A percentile compares a stretch with the other conserved stretches of the same genome.
Conservation (phyloP, 2,329 filamentous ascomycete species). For the Thermothelomyces thermophilus region DNA sequence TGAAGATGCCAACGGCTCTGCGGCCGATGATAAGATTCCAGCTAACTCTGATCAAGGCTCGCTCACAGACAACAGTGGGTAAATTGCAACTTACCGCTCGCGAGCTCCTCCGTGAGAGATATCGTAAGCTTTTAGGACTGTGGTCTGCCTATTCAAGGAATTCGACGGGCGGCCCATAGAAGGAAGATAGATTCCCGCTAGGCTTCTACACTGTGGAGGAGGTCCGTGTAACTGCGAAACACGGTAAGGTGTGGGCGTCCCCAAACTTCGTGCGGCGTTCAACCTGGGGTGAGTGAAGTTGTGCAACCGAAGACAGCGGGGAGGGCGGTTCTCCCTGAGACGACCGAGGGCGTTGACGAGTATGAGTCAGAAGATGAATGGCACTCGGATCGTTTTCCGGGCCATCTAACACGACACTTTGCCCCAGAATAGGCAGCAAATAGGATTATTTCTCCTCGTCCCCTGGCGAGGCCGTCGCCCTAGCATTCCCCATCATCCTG, state of each 20-base stretch:
- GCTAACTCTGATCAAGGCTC: no score
- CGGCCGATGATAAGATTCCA: no score
- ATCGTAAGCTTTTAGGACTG: no score
- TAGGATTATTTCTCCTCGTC: slow-evolving; percentile 9
- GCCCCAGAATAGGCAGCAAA: slow-evolving; percentile 16
- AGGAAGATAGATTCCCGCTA: neutral
- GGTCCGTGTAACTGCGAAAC: no score
- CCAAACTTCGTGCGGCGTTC: neutral
- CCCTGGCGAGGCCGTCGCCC: slow-evolving; percentile 7
- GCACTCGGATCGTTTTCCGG: slow-evolving; percentile 4
- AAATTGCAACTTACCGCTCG: no score
- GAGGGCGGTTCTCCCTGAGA: slow-evolving; percentile 7
- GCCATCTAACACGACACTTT: slow-evolving; percentile 13
- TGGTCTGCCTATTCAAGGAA: no score
- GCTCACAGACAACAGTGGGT: no score
- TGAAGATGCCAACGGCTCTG: no score
- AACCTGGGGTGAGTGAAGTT: neutral
- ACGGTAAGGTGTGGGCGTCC: no score
- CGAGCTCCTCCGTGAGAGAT: no score
- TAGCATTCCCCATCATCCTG: slow-evolving; percentile 10
- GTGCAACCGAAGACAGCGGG: slow-evolving; percentile 6
- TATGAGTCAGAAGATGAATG: slow-evolving; percentile 15
- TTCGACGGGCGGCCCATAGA: no score
- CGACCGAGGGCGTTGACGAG: slow-evolving; percentile 2
- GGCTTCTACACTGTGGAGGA: no score